Conservation (phyloP, 1,284 basidiomycete species). For the Grifola frondosa region DNA sequence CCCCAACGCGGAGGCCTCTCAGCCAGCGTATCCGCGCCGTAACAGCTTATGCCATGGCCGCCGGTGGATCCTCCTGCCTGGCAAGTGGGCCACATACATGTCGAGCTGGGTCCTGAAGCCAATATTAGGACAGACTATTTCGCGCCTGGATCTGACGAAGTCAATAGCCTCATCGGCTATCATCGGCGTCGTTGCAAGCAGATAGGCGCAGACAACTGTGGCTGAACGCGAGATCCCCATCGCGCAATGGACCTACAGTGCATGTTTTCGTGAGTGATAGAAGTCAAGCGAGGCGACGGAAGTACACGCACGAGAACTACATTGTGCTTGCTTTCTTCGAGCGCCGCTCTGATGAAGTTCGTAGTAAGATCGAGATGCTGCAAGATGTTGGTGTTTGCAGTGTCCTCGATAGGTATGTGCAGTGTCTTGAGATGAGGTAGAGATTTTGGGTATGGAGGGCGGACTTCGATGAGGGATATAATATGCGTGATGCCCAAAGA, state of each 20-base stretch:
- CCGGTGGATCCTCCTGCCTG: constrained; percentile 11
- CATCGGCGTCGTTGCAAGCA: constrained; percentile 41
- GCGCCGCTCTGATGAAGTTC: constrained; percentile 38
- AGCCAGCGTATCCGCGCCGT: too few species aligned
- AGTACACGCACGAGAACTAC: constrained; percentile 55
- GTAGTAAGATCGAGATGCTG: constrained; percentile 36
- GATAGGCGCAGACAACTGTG: constrained; percentile 53
- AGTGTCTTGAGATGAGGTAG: constrained; percentile 28
- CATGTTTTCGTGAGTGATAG: not conserved
- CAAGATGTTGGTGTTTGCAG: constrained; percentile 30
- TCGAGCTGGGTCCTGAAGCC: constrained; percentile 40
- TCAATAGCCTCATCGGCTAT: constrained; percentile 32
- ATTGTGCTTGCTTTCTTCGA: constrained; percentile 43
- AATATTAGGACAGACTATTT: constrained; percentile 35
- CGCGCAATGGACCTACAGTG: constrained; percentile 50
- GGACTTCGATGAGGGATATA: constrained; percentile 35
- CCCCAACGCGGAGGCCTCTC: too few species aligned
- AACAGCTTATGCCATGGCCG: constrained; percentile 3
- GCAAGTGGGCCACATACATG: constrained; percentile 26
- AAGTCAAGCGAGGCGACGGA: not conserved
- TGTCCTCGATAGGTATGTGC: constrained; percentile 37
- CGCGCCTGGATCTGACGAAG: constrained; percentile 31
- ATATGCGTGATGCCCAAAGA: constrained; percentile 42
- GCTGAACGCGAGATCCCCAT: constrained; percentile 54
- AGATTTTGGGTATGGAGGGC: constrained; percentile 40